Conservation (phyloP, 345 rosid genomes). For the Dipteronia dyeriana region DNA sequence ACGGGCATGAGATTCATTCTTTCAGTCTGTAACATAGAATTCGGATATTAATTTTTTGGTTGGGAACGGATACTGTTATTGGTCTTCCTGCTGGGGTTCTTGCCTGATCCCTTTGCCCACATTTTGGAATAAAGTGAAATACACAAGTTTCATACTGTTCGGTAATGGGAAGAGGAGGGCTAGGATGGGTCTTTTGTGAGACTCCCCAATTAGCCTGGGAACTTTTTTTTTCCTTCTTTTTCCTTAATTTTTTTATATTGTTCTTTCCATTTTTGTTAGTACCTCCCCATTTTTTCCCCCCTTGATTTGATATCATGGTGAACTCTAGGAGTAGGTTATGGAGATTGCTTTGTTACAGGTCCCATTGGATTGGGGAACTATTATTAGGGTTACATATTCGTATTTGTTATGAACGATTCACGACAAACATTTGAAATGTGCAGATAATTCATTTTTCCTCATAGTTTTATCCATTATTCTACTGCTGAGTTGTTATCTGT, state of each 20-base stretch:
- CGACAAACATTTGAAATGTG: constrained; percentile 50
- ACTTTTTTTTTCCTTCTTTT: constrained; percentile 14
- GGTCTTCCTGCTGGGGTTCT: constrained; percentile 37
- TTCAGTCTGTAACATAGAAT: constrained; percentile 51
- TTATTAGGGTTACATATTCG: constrained; percentile 39
- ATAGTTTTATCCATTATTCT: neutral
- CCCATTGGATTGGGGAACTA: constrained; percentile 44
- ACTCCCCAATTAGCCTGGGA: constrained; percentile 28
- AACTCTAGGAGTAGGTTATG: constrained; percentile 49
- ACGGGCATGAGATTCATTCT: constrained; percentile 42
- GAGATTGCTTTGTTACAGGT: constrained; percentile 51
- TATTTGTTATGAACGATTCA: constrained; percentile 44
- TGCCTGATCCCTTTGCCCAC: constrained; percentile 35
- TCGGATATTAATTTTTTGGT: constrained; percentile 35
- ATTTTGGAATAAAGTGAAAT: constrained; percentile 35
- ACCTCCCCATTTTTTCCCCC: constrained; percentile 19
- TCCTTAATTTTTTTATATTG: constrained; percentile 10
- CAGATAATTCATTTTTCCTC: constrained; percentile 39
- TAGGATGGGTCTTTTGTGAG: constrained; percentile 24
- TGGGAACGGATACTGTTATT: constrained; percentile 36
- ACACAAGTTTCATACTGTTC: constrained; percentile 19
- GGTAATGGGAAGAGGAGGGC: constrained; percentile 40
- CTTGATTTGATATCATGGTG: constrained; percentile 31
- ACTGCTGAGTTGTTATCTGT: neutral
- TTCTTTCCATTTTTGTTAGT: constrained; percentile 31